Evolutionary conservation across 768 basidiomycete genomes (phyloP), one percentile per base, ranked within the genome.

Genomic region (Hypholoma sublateritium): DNA sequence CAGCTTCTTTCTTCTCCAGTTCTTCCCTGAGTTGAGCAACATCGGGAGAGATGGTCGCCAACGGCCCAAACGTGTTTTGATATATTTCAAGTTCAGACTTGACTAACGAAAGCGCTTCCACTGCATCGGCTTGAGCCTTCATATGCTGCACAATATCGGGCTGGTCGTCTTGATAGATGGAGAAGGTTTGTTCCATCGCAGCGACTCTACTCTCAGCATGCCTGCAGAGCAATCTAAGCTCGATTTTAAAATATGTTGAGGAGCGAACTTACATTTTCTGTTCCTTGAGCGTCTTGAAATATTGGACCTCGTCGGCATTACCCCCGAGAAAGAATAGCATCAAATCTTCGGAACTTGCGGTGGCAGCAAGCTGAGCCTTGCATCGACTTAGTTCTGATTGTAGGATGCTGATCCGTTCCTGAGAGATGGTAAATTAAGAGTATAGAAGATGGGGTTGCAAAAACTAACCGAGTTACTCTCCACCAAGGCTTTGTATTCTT

Each of bases 341-440:
- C 34, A 93, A 75, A 48, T 93, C 88, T 58, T 85, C 83, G 21
- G 89, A 80, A 5, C 87, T 85, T 1, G 81, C 77, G 24, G 85
- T 73, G 0, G 92, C 91, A 17, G 91, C 93, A n/a, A 95, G 74
- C 28, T 83, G 81, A 14, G 88, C 80, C 69, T 89, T 91, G 60
- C 89, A 77, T 21, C 94, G 80, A 41, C 75, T 78, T 11, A 89
- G 74, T 69, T 98, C 93, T 1, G 88, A 88, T 59, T 84, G 75
- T 22, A 96, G 68, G 25, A 84, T 81, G 12, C 69, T 67, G 43
- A 98, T 86, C 37, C 94, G 88, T 58, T 89, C 90, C 85, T 93
- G 44, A 54, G 52, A 21, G 56, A 52, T 44, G 57, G 53, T 58
- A 21, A 24, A 42, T 61, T 58, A 43, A 45, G 28, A 32, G 28